Base-by-base conservation (phyloP, 768 basidiomycete species). In the Trametopsis cervina region DNA sequence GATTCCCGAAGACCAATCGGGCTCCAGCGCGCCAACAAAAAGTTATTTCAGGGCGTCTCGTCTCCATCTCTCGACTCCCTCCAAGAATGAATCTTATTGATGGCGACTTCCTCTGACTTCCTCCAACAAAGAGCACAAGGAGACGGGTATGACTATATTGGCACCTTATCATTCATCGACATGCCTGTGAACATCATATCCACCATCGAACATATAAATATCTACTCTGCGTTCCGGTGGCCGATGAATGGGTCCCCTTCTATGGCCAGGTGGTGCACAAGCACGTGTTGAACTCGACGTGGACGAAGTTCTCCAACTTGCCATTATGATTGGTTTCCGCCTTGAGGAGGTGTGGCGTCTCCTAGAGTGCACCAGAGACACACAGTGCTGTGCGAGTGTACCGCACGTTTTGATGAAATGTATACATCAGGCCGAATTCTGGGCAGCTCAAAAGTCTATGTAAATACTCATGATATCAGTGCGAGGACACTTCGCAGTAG, bases 401-500 rank as follows among this genome's bases (percentile, higher is more conserved):
- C 83, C 0, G 69, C 64, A 70, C 23, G 81, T 81, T 17, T 83
- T 86, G 81, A 83, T 86, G 80, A 69, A 69, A 15, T 84, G 80
- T 80, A 68, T 80, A 5, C 84, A 84, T 59, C 68, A 72, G 54
- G 76, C 82, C 0, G 81, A 84, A 55, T 83, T 81, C 60, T 85
- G 81, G 81, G 75, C 79, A 3, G 80, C 79, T 1, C 67, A 57
- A 27, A 78, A 73, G 57, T 21, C 42, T n/a, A n/a, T n/a, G n/a
- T n/a, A n/a, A n/a, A n/a, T n/a, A n/a, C n/a, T n/a, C n/a, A n/a
- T n/a, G n/a, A n/a, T n/a, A n/a, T n/a, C n/a, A n/a, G n/a, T n/a
- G n/a, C n/a, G n/a, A n/a, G n/a, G n/a, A n/a, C n/a, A n/a, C n/a
- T n/a, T n/a, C n/a, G n/a, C n/a, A n/a, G n/a, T n/a, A n/a, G n/a